Percentiles rank a stretch among this genome's conserved stretches.
Conservation (phyloP, 495 filamentous ascomycete genomes). For the Penicillium steckii region DNA sequence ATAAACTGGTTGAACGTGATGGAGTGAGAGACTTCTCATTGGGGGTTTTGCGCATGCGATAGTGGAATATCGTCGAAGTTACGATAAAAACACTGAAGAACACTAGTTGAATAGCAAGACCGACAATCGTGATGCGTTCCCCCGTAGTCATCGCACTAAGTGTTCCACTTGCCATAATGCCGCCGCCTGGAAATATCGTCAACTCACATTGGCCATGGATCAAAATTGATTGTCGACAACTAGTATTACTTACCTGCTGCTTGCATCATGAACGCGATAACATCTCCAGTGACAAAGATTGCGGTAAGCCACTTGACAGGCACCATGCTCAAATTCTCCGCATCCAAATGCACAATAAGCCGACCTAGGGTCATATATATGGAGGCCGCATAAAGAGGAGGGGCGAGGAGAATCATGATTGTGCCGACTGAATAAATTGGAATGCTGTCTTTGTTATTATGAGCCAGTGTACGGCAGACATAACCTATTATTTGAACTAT, state of each 20-base stretch:
- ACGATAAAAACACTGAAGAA: slow-evolving; percentile 40
- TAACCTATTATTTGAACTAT: slow-evolving; percentile 56
- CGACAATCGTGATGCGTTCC: slow-evolving; percentile 40
- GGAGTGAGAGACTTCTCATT: slow-evolving; percentile 12
- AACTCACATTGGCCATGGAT: not conserved
- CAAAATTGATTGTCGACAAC: not conserved
- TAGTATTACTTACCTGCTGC: slow-evolving; percentile 16
- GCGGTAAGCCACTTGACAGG: slow-evolving; percentile 20
- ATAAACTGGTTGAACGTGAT: not conserved
- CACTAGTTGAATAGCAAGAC: slow-evolving; percentile 37
- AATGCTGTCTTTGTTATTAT: slow-evolving; percentile 7
- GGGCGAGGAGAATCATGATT: slow-evolving; percentile 37
- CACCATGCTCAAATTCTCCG: slow-evolving; percentile 24
- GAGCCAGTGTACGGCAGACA: slow-evolving; percentile 41
- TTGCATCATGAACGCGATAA: slow-evolving; percentile 27
- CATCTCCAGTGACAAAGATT: slow-evolving; percentile 32
- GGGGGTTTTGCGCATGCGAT: slow-evolving; percentile 23
- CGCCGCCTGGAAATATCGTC: slow-evolving; percentile 9
- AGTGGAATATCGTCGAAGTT: slow-evolving; percentile 32
- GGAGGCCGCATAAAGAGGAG: slow-evolving; percentile 49
- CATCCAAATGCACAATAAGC: slow-evolving; percentile 40
- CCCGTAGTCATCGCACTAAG: slow-evolving; percentile 18
- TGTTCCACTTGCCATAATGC: slow-evolving; percentile 13
- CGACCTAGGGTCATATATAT: slow-evolving; percentile 57
- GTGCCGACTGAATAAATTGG: slow-evolving; percentile 27